Conservation (phyloP, 2,329 filamentous ascomycete species). For the Elsinoe necatrix region DNA sequence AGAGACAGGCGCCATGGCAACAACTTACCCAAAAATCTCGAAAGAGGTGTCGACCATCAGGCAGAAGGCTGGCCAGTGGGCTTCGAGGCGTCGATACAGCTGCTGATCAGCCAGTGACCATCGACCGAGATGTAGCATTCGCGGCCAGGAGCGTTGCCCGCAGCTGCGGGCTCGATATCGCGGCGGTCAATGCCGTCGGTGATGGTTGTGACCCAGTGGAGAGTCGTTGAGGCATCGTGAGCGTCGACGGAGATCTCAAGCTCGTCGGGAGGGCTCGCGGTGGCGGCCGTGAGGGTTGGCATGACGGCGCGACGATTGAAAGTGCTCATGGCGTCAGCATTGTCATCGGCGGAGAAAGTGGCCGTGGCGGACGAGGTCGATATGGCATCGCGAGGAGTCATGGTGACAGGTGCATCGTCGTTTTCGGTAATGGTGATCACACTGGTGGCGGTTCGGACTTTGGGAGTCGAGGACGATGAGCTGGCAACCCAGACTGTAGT, state of each 20-base stretch:
- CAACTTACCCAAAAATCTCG: background rate
- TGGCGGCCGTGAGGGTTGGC: too few relatives aligned
- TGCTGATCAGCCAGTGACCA: constrained; percentile 9
- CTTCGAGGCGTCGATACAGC: background rate
- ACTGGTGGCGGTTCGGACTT: background rate
- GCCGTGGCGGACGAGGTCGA: background rate
- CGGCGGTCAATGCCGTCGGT: background rate
- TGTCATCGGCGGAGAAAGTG: background rate
- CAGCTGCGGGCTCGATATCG: background rate
- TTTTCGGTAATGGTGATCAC: background rate
- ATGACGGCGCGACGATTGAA: background rate
- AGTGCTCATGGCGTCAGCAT: background rate
- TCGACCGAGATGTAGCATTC: constrained; percentile 11
- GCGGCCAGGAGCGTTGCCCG: background rate
- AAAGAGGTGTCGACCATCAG: background rate
- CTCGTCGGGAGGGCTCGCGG: too few relatives aligned
- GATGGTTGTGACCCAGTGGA: background rate
- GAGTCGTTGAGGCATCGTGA: background rate
- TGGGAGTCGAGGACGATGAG: background rate
- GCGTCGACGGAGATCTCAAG: background rate
- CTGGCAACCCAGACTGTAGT: constrained; percentile 7
- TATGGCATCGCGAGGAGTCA: background rate
- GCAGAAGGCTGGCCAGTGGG: background rate
- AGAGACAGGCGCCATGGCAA: background rate
- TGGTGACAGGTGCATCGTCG: background rate